Conservation (phyloP, 345 rosid genomes). For the Populus nigra region DNA sequence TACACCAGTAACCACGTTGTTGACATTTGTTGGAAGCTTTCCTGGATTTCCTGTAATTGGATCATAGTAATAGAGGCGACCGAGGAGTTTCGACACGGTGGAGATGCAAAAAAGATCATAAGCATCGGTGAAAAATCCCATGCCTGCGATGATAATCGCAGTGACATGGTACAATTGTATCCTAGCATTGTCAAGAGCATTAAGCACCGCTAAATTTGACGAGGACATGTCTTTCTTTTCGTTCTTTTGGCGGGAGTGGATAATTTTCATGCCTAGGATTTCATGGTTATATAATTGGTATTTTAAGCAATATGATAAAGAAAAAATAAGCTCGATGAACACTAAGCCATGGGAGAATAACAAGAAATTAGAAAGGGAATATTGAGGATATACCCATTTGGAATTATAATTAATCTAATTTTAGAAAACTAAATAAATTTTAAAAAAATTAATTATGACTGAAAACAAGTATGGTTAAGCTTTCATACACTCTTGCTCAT, state of each 20-base stretch:
- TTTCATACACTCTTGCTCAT: too few species aligned
- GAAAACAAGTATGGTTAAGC: too few species aligned
- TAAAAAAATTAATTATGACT: too few species aligned
- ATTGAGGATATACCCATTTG: not conserved
- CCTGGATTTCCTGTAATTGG: slow-evolving; percentile 33
- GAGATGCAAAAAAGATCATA: slow-evolving; percentile 75
- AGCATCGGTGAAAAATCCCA: slow-evolving; percentile 81
- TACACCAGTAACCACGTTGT: slow-evolving; percentile 49
- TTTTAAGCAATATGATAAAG: not conserved
- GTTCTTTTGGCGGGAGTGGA: not conserved
- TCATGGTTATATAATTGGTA: not conserved
- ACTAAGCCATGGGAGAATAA: not conserved
- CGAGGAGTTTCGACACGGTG: slow-evolving; percentile 54
- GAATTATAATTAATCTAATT: too few species aligned
- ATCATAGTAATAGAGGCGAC: slow-evolving; percentile 63
- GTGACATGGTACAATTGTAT: slow-evolving; percentile 66
- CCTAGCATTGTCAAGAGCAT: slow-evolving; percentile 58
- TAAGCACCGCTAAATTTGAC: slow-evolving; percentile 39
- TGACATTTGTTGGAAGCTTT: slow-evolving; percentile 36
- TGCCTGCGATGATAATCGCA: slow-evolving; percentile 66
- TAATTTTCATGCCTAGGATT: not conserved
- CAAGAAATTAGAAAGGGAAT: not conserved
- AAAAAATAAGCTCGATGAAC: not conserved
- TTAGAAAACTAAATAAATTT: too few species aligned
- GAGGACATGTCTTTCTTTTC: slow-evolving; percentile 14